Percentiles rank a stretch among this genome's conserved stretches.
Evolutionary conservation across 306 rosid species (phyloP).

Genomic region (Crotalaria pallida): DNA sequence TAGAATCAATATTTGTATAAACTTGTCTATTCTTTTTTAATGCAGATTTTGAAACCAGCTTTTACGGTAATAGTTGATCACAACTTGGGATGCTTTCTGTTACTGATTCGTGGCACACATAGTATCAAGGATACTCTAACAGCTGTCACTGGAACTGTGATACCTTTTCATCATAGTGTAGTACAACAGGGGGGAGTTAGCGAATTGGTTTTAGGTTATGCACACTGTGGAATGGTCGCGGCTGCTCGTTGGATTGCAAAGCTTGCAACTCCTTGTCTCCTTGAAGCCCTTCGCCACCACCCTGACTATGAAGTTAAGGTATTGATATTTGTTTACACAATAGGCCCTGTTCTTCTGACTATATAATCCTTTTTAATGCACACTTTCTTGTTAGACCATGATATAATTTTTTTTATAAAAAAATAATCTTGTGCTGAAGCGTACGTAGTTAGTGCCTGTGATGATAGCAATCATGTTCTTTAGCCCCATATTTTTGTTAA

Average conservation of each 20-base stretch:
- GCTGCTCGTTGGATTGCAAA: slow-evolving; percentile 97
- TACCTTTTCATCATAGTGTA: slow-evolving; percentile 87
- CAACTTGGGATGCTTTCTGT: slow-evolving; percentile 45
- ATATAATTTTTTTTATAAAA: background rate
- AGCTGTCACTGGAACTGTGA: slow-evolving; percentile 88
- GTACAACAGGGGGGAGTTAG: slow-evolving; percentile 82
- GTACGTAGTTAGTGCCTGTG: background rate
- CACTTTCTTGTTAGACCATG: background rate
- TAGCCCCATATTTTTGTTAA: background rate
- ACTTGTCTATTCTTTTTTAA: slow-evolving; percentile 2
- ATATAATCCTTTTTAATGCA: background rate
- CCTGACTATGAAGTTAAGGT: slow-evolving; percentile 79
- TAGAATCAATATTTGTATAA: background rate
- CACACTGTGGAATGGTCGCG: slow-evolving; percentile 96
- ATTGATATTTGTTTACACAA: slow-evolving; percentile 1
- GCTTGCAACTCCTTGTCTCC: slow-evolving; percentile 74
- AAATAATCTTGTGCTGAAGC: background rate
- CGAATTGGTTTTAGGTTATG: slow-evolving; percentile 87
- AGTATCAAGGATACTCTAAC: slow-evolving; percentile 94
- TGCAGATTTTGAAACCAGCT: slow-evolving; percentile 97
- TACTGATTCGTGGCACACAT: slow-evolving; percentile 92
- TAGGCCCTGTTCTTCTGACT: background rate
- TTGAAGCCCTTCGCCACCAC: slow-evolving; percentile 53
- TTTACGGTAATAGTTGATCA: slow-evolving; percentile 82
- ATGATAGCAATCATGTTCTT: background rate